These are phyloP conservation scores for Incumbomyces lentus DNA, from an alignment of 2,329 filamentous ascomycete species.

Conservation along the genomic window DNA sequence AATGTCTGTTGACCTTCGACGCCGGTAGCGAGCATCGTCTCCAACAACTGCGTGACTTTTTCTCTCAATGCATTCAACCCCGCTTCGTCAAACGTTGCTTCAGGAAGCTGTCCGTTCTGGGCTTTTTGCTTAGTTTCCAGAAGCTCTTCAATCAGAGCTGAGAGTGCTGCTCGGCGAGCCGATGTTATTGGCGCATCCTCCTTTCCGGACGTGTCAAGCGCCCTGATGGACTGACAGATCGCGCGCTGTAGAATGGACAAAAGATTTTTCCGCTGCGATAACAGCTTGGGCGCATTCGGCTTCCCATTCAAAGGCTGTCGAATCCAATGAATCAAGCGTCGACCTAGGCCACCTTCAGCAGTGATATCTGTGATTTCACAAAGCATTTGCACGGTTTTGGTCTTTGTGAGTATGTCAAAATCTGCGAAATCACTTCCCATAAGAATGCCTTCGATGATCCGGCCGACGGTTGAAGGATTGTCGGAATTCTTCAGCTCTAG, in stretches of 20 bases:
- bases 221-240: neutral
- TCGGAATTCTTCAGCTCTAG: conserved; percentile 36
- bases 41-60: neutral
- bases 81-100: neutral
- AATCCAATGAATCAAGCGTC: conserved; percentile 9
- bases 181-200: neutral
- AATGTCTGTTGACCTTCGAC: neutral
- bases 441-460: conserved; percentile 44
- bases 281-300: neutral
- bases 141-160: conserved; percentile 45
- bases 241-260: conserved; percentile 3
- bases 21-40: neutral
- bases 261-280: neutral
- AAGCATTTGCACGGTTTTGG: conserved; percentile 24
- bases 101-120: conserved; percentile 29
- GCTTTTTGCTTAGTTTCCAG: conserved; percentile 51
- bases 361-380: conserved; percentile 5
- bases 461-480: conserved; percentile 35
- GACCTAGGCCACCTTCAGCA: conserved; percentile 2
- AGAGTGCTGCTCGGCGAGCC: neutral
- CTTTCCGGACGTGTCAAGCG: neutral
- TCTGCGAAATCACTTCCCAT: conserved; percentile 31
- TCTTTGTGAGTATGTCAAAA: conserved; percentile 78
- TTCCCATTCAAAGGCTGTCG: neutral
- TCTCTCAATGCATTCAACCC: neutral